A percentile compares a stretch with the other conserved stretches of the same genome.
Evolutionary conservation across 305 asterid genomes (phyloP).

Genomic region (Solanum hybrid): DNA sequence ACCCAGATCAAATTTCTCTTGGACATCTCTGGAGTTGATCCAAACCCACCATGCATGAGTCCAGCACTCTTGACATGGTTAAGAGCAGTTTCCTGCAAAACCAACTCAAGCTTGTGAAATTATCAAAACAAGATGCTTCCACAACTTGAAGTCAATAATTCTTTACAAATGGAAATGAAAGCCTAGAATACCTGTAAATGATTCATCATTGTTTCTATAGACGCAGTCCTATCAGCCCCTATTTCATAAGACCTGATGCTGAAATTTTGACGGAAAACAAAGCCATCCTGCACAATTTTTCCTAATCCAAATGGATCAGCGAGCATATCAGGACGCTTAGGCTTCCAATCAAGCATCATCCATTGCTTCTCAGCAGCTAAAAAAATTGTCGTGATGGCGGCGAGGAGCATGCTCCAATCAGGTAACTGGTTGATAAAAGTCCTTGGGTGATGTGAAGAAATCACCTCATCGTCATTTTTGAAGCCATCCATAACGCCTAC

Average conservation of each 20-base stretch:
- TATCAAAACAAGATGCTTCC: background rate
- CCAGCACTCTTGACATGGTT: slow-evolving; percentile 86
- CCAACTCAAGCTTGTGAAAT: slow-evolving; percentile 18
- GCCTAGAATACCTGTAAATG: slow-evolving; percentile 67
- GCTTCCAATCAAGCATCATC: slow-evolving; percentile 99
- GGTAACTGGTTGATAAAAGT: slow-evolving; percentile 89
- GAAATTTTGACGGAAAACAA: slow-evolving; percentile 83
- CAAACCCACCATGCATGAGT: slow-evolving; percentile 86
- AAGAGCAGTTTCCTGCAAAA: slow-evolving; percentile 86
- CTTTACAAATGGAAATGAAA: background rate
- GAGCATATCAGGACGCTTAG: slow-evolving; percentile 73
- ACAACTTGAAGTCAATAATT: background rate
- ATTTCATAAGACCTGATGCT: slow-evolving; percentile 92
- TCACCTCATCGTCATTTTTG: slow-evolving; percentile 52
- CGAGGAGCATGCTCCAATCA: slow-evolving; percentile 99
- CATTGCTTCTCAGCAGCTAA: slow-evolving; percentile 98
- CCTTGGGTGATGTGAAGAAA: slow-evolving; percentile 65
- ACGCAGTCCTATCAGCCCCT: slow-evolving; percentile 95
- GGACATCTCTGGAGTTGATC: slow-evolving; percentile 94
- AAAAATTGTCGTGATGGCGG: slow-evolving; percentile 85
- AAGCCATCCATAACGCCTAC: slow-evolving; percentile 53
- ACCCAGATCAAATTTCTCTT: slow-evolving; percentile 89
- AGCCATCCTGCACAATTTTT: slow-evolving; percentile 78
- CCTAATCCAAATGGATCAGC: slow-evolving; percentile 84
- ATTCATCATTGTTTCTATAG: slow-evolving; percentile 91